These are phyloP conservation scores for Malassezia sp. DNA, from an alignment of 1,284 basidiomycete species.

Conservation along the genomic window DNA sequence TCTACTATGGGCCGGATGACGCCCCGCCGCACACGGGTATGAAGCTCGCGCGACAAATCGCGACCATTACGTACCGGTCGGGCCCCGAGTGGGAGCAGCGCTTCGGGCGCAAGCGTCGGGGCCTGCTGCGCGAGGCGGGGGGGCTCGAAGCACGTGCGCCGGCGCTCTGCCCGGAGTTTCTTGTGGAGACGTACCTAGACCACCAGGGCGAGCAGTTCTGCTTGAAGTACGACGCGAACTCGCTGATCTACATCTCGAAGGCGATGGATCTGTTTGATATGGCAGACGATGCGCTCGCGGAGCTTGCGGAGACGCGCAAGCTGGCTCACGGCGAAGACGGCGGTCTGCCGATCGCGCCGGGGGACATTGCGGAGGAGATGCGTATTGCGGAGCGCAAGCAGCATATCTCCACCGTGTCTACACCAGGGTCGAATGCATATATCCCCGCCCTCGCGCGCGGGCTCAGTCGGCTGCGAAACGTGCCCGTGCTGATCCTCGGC, in stretches of 20 bases:
- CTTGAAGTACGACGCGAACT: constrained; percentile 97
- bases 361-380: constrained; percentile 13
- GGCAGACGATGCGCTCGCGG: constrained; percentile 64
- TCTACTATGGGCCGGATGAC: constrained; percentile 71
- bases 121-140: not conserved
- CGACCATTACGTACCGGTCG: constrained; percentile 96
- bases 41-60: constrained; percentile 97
- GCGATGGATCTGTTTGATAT: constrained; percentile 99
- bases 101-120: constrained; percentile 65
- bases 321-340: constrained; percentile 17
- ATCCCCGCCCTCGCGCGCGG: constrained; percentile 73
- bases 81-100: constrained; percentile 98
- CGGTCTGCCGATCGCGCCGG: constrained; percentile 8
- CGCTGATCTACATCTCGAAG: constrained; percentile 86
- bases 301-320: constrained; percentile 50
- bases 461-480: constrained; percentile 62
- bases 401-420: constrained; percentile 53
- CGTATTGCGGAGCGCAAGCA: constrained; percentile 2
- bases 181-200: constrained; percentile 97
- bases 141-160: constrained; percentile 43
- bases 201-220: constrained; percentile 81
- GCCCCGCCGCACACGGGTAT: constrained; percentile 91
- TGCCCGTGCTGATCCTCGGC: constrained; percentile 76
- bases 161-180: constrained; percentile 80
- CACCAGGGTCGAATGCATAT: constrained; percentile 54